A percentile compares a stretch with the other conserved stretches of the same genome.
phyloP scores from a whole-genome alignment of 148 eudicot genomes.

The Spergularia marina region DNA sequence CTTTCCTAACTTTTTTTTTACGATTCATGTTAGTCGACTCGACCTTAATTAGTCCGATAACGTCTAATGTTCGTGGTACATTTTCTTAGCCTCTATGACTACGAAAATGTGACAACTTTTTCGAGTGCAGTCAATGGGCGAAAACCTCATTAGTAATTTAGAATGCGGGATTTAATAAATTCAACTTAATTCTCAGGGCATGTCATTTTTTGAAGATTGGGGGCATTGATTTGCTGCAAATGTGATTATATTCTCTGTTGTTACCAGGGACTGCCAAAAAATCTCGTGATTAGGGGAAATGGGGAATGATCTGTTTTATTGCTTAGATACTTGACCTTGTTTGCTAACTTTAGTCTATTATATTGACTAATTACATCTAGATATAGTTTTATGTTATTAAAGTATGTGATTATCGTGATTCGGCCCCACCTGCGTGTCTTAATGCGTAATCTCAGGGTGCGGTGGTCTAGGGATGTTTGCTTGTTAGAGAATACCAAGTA shows the following conservation, averaged over 20 bases:
- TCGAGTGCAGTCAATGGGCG: not conserved
- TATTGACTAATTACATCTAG: not conserved
- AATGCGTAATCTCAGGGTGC: slow-evolving; percentile 5
- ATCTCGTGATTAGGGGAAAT: not conserved
- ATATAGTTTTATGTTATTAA: slow-evolving; percentile 2
- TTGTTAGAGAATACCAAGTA: not conserved
- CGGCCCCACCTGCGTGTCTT: slow-evolving; percentile 14
- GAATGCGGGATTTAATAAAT: not conserved
- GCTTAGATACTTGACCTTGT: not conserved
- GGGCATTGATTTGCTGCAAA: not conserved
- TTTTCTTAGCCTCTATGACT: no score
- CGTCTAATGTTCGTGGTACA: no score
- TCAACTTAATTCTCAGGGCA: not conserved
- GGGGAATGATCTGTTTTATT: slow-evolving; percentile 8
- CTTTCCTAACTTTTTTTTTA: not conserved
- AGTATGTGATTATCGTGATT: not conserved
- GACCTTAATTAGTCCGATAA: not conserved
- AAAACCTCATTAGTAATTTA: not conserved
- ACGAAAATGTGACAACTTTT: no score
- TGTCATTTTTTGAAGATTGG: not conserved
- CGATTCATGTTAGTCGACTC: not conserved
- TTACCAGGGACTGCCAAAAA: not conserved
- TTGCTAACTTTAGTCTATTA: slow-evolving; percentile 8
- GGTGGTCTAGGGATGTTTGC: not conserved
- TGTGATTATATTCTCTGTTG: not conserved